phyloP scores from a whole-genome alignment of 1,284 basidiomycete species.

The Pseudozyma flocculosa region DNA sequence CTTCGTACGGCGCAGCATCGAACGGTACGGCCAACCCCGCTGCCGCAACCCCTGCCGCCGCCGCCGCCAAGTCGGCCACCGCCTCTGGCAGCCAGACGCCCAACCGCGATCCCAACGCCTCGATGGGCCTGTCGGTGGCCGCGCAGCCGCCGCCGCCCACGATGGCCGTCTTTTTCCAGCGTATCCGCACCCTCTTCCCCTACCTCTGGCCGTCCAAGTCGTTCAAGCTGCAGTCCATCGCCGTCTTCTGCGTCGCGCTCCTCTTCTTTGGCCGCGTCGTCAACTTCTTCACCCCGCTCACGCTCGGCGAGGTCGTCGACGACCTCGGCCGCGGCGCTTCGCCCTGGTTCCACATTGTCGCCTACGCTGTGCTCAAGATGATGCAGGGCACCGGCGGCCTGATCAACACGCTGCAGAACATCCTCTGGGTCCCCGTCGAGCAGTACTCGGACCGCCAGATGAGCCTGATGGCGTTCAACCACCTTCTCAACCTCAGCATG shows the following conservation, averaged over 20 bases:
- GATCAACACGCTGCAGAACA: constrained; percentile 44
- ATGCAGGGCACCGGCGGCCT: constrained; percentile 59
- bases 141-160: constrained; percentile 46
- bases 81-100: constrained; percentile 19
- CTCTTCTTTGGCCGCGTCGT: constrained; percentile 74
- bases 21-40: constrained; percentile 5
- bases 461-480: constrained; percentile 56
- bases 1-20: constrained; percentile 27
- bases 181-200: constrained; percentile 68
- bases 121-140: constrained; percentile 49
- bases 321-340: constrained; percentile 47
- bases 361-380: constrained; percentile 58
- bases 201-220: constrained; percentile 79
- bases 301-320: constrained; percentile 70
- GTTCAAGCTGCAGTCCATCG: constrained; percentile 68
- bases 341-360: constrained; percentile 44
- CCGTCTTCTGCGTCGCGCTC: constrained; percentile 69
- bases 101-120: constrained; percentile 37
- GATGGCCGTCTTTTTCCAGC: constrained; percentile 41
- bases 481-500: constrained; percentile 66
- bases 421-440: constrained; percentile 74
- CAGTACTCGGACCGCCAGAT: constrained; percentile 67
- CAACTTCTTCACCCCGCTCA: constrained; percentile 72
- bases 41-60: neutral
- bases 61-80: constrained; percentile 8